phyloP scores from a whole-genome alignment of 2,329 filamentous ascomycete genomes.

The Monosporascus sp. region DNA sequence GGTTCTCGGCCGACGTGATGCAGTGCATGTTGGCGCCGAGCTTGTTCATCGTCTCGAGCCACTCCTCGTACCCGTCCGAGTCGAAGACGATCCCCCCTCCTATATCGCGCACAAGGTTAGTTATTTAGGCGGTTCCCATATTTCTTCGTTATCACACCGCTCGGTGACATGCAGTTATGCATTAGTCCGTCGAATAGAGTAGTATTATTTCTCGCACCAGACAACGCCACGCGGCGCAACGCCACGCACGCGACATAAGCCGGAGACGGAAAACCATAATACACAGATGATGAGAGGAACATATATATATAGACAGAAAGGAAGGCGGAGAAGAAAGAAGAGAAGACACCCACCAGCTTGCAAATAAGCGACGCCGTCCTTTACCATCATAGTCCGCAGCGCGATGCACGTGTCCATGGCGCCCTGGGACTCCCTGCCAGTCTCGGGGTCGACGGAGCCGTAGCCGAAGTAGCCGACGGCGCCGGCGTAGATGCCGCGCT shows the following conservation, averaged over 20 bases:
- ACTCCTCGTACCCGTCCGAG: slow-evolving; percentile 85
- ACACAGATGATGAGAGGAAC: neutral
- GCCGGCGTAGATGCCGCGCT: slow-evolving; percentile 90
- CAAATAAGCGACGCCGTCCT: slow-evolving; percentile 85
- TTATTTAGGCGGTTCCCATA: neutral
- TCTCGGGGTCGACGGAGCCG: slow-evolving; percentile 59
- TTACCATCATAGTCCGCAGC: slow-evolving; percentile 88
- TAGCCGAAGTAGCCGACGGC: slow-evolving; percentile 98
- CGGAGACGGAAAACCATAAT: no score
- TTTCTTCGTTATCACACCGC: no score
- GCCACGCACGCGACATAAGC: no score
- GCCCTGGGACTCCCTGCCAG: slow-evolving; percentile 62
- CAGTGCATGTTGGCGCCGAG: slow-evolving; percentile 83
- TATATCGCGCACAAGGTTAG: slow-evolving; percentile 18
- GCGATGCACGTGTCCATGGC: slow-evolving; percentile 85
- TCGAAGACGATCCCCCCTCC: slow-evolving; percentile 92
- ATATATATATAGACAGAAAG: neutral
- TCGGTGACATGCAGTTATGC: no score
- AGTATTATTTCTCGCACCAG: no score
- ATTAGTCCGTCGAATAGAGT: no score
- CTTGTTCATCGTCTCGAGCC: slow-evolving; percentile 95
- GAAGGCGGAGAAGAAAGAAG: neutral
- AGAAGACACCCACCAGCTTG: slow-evolving; percentile 55
- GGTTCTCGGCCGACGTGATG: slow-evolving; percentile 75
- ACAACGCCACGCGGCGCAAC: no score